Evolutionary conservation across 1,284 basidiomycete species (phyloP).

Genomic region (Ceratobasidium sp.): DNA sequence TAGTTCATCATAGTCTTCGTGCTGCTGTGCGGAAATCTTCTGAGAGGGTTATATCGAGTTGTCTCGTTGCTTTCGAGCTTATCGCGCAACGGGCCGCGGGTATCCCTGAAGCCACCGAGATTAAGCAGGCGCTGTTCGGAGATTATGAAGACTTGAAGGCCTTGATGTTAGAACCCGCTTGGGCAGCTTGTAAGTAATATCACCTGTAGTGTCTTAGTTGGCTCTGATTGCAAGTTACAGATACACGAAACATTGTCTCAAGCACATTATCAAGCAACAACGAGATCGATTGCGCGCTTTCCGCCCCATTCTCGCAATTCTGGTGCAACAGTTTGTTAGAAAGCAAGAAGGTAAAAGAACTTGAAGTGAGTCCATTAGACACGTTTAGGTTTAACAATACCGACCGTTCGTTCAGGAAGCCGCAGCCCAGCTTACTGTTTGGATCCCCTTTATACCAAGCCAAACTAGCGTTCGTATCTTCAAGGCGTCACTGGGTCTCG

Average conservation of each 20-base stretch:
- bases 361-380: slow-evolving; percentile 2
- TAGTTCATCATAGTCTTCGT: slow-evolving; percentile 18
- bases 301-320: slow-evolving; percentile 28
- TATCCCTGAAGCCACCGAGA: neutral
- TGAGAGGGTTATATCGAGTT: neutral
- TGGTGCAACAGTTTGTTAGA: slow-evolving; percentile 24
- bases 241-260: neutral
- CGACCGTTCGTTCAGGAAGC: neutral
- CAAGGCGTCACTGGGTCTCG: neutral
- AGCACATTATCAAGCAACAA: neutral
- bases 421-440: slow-evolving; percentile 2
- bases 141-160: slow-evolving; percentile 5
- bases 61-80: neutral
- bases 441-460: slow-evolving; percentile 29
- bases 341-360: neutral
- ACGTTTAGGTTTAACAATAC: neutral
- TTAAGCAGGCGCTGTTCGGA: slow-evolving; percentile 19
- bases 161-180: slow-evolving; percentile 8
- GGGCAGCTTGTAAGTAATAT: neutral
- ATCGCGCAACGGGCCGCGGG: neutral
- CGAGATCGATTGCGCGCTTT: slow-evolving; percentile 22
- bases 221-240: neutral
- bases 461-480: slow-evolving; percentile 11
- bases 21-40: neutral
- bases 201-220: neutral